Evolutionary conservation across 2,329 filamentous ascomycete genomes (phyloP), one percentile per base, ranked within the genome.

Genomic region (Calonectria montana): DNA sequence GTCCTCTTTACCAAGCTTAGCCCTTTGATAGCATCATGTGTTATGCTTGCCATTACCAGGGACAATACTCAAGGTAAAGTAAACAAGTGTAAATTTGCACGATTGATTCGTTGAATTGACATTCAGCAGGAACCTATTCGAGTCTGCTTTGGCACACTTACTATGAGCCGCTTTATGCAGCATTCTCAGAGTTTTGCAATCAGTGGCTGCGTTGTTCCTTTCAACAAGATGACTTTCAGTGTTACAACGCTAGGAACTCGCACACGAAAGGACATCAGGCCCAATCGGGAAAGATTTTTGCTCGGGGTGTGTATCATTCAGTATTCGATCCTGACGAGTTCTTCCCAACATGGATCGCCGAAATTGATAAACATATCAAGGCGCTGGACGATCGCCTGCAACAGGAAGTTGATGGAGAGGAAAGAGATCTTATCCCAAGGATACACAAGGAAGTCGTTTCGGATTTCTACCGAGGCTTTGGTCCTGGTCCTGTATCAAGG

Each of bases 151-250:
- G 35, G 62, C 50, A 29, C 29, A 31, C 61, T 1, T 39, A 64
- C 21, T 37, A 45, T 16, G 64, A 37, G 18, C 48, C 64, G 10
- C 50, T 66, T n/a, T 37, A 23, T 15, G n/a, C 25, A 15, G 64
- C 64, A 4, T 57, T 66, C 23, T 13, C 16, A 6, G n/a, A 55
- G 75, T 75, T 31, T 21, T 70, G 45, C n/a, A 31, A 69, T 7
- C 43, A 55, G 5, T 67, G 55, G 63, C 16, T 70, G n/a, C 69
- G 53, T 29, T 70, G 69, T 15, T 62, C 55, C 2, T 70, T 55
- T 62, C 61, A 67, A 23, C 35, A 47, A 21, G 55, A 25, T 8
- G 53, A 45, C n/a, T 13, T 37, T 8, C 31, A 29, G 23, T 70
- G 67, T 13, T 45, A 31, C 53, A 70, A 66, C 37, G 62, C 62